Percentiles rank a stretch among this genome's conserved stretches.
Conservation (phyloP, 2,329 filamentous ascomycete species). For the Alternaria burnsii region DNA sequence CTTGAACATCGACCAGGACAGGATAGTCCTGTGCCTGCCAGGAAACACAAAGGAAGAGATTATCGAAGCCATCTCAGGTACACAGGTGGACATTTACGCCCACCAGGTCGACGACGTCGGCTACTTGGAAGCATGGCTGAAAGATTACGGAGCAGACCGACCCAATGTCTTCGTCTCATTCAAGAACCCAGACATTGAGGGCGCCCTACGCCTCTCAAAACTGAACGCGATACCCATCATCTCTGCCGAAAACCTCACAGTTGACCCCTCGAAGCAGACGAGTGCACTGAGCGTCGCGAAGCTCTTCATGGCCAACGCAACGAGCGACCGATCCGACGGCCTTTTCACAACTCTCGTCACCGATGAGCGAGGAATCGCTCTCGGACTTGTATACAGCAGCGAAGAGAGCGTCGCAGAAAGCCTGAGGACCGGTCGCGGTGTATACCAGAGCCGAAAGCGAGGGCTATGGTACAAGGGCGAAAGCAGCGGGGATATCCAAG, state of each 20-base stretch:
- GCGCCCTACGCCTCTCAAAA: conserved; percentile 53
- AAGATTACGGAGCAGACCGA: conserved; percentile 59
- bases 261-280: conserved; percentile 67
- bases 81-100: conserved; percentile 56
- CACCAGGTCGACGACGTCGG: conserved; percentile 55
- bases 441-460: conserved; percentile 95
- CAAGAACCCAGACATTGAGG: conserved; percentile 50
- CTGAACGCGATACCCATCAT: conserved; percentile 73
- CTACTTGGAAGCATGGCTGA: conserved; percentile 56
- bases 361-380: conserved; percentile 82
- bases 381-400: conserved; percentile 95
- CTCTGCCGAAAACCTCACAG: conserved; percentile 73
- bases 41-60: conserved; percentile 54
- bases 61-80: conserved; percentile 51
- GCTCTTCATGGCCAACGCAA: conserved; percentile 77
- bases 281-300: conserved; percentile 71
- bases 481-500: conserved; percentile 91
- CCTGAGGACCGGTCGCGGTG: conserved; percentile 79
- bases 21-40: conserved; percentile 65
- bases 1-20: conserved; percentile 62
- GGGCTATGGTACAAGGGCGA: conserved; percentile 97
- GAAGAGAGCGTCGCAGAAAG: conserved; percentile 89
- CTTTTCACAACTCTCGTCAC: conserved; percentile 90
- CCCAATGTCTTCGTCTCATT: conserved; percentile 63
- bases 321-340: conserved; percentile 82